Base-by-base conservation (phyloP, 2,329 filamentous ascomycete genomes). In the Fusarium secorum region DNA sequence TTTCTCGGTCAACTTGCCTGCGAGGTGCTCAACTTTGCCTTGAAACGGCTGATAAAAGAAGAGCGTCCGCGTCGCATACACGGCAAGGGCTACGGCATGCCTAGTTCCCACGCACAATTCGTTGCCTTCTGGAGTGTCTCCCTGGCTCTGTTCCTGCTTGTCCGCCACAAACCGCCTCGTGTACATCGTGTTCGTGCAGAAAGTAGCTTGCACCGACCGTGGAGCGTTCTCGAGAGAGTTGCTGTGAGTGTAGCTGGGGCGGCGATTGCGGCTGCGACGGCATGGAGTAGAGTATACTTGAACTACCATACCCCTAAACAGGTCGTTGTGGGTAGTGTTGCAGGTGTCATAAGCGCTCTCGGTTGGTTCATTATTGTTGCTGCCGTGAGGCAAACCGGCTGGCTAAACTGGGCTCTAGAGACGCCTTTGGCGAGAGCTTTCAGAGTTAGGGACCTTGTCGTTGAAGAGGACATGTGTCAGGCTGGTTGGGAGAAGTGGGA, bases 71-170 rank as follows among this genome's bases (percentile, higher is more conserved):
- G 86, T 69, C 91, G 91, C 89, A 91, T 85, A 86, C 90, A 95
- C 77, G 95, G 94, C 60, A 97, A 97, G 81, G 96, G 96, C 71
- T 99, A 99, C 79, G 97, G 96, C 75, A 99, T 99, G 97, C 96
- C 96, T 57, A 87, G 84, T 46, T 98, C 95, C 39, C 96, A 99
- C 82, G 93, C 96, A 13, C 96, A 99, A 83, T 99, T 98, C 79
- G 92, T 95, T 67, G 88, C 92, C 60, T 99, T 94, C 85, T 98
- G 97, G 87, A 91, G 93, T 63, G 83, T 97, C 62, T 96, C 93
- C 68, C 83, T 98, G 65, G 86, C 89, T 28, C 85, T 99, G 24
- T 98, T 98, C 83, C 86, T 99, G 46, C 86, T 97, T 48, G 84
- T 95, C 66, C 89, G 95, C 66, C 94, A 97, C 80, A 85, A 85